Conservation (phyloP, 2,329 filamentous ascomycete genomes). For the Aspergillus persii region DNA sequence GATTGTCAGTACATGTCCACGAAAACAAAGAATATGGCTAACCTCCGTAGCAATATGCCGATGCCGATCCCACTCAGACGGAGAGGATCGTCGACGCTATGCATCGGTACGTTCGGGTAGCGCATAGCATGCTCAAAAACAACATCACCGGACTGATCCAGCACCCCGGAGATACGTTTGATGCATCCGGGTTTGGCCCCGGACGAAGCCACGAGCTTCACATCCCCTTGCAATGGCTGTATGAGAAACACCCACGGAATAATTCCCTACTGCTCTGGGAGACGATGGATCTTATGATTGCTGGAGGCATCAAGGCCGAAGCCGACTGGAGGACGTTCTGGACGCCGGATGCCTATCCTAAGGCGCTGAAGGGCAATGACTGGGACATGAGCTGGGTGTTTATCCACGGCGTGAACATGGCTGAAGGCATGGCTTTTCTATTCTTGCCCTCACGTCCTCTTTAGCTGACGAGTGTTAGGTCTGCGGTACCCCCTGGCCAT, state of each 20-base stretch:
- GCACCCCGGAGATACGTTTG: slow-evolving; percentile 45
- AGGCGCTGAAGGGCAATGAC: slow-evolving; percentile 26
- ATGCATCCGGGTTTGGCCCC: slow-evolving; percentile 37
- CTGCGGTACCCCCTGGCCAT: neutral
- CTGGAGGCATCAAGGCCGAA: slow-evolving; percentile 28
- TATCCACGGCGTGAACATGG: slow-evolving; percentile 50
- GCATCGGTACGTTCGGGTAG: slow-evolving; percentile 50
- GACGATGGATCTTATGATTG: slow-evolving; percentile 43
- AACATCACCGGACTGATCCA: slow-evolving; percentile 52
- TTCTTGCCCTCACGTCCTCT: slow-evolving; percentile 35
- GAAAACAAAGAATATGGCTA: neutral
- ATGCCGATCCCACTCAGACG: slow-evolving; percentile 40
- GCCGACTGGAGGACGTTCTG: slow-evolving; percentile 41
- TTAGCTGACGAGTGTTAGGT: neutral
- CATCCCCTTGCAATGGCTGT: slow-evolving; percentile 49
- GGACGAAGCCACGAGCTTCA: slow-evolving; percentile 46
- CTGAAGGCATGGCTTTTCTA: slow-evolving; percentile 43
- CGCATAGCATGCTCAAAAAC: slow-evolving; percentile 55
- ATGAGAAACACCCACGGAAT: slow-evolving; percentile 44
- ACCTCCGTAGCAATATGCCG: slow-evolving; percentile 13
- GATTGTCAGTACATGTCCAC: slow-evolving; percentile 46
- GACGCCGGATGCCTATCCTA: slow-evolving; percentile 34
- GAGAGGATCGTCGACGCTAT: slow-evolving; percentile 48
- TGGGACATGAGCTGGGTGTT: slow-evolving; percentile 32
- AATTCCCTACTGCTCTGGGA: slow-evolving; percentile 38